Evolutionary conservation across 352 stramenopile species (phyloP).

Genomic region (Globisporangium takayamanum): DNA sequence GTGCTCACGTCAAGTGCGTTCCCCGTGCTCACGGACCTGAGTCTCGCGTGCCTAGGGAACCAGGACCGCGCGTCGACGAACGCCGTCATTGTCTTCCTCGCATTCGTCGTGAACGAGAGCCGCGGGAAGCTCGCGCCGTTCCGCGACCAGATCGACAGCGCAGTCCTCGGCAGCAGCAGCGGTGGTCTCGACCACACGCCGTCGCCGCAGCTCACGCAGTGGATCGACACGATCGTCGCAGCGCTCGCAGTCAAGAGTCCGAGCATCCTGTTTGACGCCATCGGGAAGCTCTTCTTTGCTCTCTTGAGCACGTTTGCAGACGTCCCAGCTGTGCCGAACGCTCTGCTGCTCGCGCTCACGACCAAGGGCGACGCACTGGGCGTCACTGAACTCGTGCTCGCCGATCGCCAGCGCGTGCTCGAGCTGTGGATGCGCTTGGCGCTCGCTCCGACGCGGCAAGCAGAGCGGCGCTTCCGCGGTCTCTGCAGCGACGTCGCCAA

Average conservation of each 20-base stretch:
- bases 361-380: slow-evolving; percentile 30
- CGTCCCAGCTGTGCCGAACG: slow-evolving; percentile 24
- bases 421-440: slow-evolving; percentile 50
- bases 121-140: slow-evolving; percentile 37
- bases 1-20: slow-evolving; percentile 53
- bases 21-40: slow-evolving; percentile 50
- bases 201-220: slow-evolving; percentile 34
- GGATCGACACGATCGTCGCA: slow-evolving; percentile 38
- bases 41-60: slow-evolving; percentile 51
- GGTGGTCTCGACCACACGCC: slow-evolving; percentile 11
- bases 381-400: slow-evolving; percentile 23
- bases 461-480: slow-evolving; percentile 51
- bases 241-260: slow-evolving; percentile 48
- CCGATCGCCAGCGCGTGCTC: slow-evolving; percentile 49
- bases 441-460: slow-evolving; percentile 40
- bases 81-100: slow-evolving; percentile 60
- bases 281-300: slow-evolving; percentile 48
- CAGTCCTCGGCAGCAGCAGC: slow-evolving; percentile 19
- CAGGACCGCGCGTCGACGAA: slow-evolving; percentile 62
- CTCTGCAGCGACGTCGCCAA: slow-evolving; percentile 67
- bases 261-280: slow-evolving; percentile 47
- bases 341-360: slow-evolving; percentile 27
- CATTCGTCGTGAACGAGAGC: slow-evolving; percentile 53
- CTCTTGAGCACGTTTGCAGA: slow-evolving; percentile 36
- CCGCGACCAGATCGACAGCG: slow-evolving; percentile 33